A percentile compares a stretch with the other conserved stretches of the same genome.
These are phyloP conservation scores for Citrullus colocynthis DNA, from an alignment of 306 rosid genomes.

Conservation along the genomic window DNA sequence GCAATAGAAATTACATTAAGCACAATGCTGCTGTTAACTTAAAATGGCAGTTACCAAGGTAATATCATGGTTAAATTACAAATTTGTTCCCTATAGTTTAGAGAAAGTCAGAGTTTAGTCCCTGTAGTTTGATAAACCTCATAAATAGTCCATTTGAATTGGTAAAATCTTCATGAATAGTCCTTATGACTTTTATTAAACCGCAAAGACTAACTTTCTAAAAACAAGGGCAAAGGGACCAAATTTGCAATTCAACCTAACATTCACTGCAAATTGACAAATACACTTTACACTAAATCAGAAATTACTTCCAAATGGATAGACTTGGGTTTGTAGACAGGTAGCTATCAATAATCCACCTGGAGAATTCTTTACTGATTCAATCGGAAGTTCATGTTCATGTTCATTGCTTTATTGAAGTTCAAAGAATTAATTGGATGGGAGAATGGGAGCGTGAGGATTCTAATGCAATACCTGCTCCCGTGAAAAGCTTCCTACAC, in stretches of 20 bases:
- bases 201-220: no score
- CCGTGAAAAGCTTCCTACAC: constrained; percentile 93
- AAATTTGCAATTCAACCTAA: not conserved
- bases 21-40: not conserved
- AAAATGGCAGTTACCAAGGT: not conserved
- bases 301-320: not conserved
- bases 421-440: not conserved
- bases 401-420: not conserved
- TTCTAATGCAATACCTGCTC: constrained; percentile 57
- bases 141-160: no score
- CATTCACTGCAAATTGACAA: not conserved
- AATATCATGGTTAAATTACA: no score
- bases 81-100: no score
- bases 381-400: not conserved
- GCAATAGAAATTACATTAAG: not conserved
- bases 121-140: no score
- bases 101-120: no score
- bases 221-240: no score
- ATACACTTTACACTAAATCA: not conserved
- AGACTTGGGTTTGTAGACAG: not conserved
- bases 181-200: no score
- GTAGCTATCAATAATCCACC: not conserved
- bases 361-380: not conserved
- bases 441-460: not conserved
- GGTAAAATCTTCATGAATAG: no score